phyloP scores from a whole-genome alignment of 345 rosid genomes.

The Hypericum perforatum region DNA sequence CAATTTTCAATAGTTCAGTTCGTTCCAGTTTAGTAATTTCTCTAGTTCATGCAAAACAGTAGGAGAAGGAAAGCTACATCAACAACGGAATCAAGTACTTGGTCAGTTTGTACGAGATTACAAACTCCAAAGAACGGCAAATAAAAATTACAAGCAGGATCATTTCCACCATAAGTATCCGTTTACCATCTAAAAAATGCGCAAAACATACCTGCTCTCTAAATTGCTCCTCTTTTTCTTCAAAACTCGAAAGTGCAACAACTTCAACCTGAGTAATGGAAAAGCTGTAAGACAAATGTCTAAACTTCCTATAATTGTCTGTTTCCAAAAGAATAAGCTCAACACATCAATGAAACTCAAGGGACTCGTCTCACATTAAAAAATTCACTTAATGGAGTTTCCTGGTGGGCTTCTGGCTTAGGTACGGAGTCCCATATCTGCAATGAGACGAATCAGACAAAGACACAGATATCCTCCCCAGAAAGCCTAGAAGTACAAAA shows the following conservation, averaged over 20 bases:
- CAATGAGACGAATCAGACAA: constrained; percentile 14
- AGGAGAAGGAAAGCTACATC: too few relatives aligned
- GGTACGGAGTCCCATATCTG: constrained; percentile 98
- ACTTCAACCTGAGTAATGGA: constrained; percentile 69
- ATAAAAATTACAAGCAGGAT: too few relatives aligned
- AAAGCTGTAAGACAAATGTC: background rate
- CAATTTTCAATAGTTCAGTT: too few relatives aligned
- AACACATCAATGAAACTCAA: too few relatives aligned
- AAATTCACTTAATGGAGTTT: constrained; percentile 91
- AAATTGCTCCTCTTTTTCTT: constrained; percentile 95
- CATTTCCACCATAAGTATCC: background rate
- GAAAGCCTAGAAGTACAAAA: constrained; percentile 9
- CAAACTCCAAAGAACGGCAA: too few relatives aligned
- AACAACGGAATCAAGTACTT: too few relatives aligned
- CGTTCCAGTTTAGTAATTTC: too few relatives aligned
- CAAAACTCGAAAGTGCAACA: constrained; percentile 93
- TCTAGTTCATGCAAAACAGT: too few relatives aligned
- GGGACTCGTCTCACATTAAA: constrained; percentile 53
- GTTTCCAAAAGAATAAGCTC: too few relatives aligned
- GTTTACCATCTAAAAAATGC: background rate
- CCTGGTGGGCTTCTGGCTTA: constrained; percentile 86
- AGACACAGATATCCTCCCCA: background rate
- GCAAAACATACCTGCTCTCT: constrained; percentile 66
- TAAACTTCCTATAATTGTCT: too few relatives aligned
- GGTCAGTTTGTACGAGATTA: too few relatives aligned